A percentile compares a stretch with the other conserved stretches of the same genome.
phyloP scores from a whole-genome alignment of 2,329 filamentous ascomycete species.

The Pseudocercospora fijiensis region DNA sequence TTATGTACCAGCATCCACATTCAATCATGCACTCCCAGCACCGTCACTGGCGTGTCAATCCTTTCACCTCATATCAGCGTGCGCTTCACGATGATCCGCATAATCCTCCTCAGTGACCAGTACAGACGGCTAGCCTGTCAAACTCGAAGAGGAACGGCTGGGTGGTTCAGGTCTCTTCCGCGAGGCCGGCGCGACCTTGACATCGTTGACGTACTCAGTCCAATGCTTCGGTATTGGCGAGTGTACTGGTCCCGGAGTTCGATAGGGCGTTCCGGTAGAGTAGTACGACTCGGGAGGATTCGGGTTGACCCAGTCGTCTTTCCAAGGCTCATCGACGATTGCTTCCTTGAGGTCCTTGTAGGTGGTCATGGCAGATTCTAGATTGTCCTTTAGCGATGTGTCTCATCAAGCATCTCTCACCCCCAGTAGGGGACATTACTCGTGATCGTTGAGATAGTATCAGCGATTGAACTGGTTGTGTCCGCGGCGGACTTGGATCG shows the following conservation, averaged over 20 bases:
- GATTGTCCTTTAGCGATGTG: neutral
- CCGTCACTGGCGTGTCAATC: neutral
- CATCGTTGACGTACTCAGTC: neutral
- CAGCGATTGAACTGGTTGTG: slow-evolving; percentile 28
- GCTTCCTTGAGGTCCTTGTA: neutral
- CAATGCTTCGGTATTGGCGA: neutral
- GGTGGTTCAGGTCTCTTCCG: neutral
- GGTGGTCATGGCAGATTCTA: neutral
- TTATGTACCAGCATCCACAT: neutral
- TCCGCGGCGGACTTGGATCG: slow-evolving; percentile 29
- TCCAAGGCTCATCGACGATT: neutral
- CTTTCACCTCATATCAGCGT: neutral
- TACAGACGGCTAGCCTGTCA: neutral
- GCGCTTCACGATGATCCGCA: neutral
- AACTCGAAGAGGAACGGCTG: neutral
- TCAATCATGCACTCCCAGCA: neutral
- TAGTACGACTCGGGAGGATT: neutral
- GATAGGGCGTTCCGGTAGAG: neutral
- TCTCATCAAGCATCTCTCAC: slow-evolving; percentile 13
- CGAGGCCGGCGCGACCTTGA: neutral
- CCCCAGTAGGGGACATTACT: slow-evolving; percentile 34
- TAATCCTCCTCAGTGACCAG: neutral
- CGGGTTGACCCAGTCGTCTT: neutral
- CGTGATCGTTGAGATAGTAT: slow-evolving; percentile 36
- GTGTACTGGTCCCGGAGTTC: neutral